phyloP scores from a whole-genome alignment of 768 basidiomycete species.

The Trametes cinnabarina region DNA sequence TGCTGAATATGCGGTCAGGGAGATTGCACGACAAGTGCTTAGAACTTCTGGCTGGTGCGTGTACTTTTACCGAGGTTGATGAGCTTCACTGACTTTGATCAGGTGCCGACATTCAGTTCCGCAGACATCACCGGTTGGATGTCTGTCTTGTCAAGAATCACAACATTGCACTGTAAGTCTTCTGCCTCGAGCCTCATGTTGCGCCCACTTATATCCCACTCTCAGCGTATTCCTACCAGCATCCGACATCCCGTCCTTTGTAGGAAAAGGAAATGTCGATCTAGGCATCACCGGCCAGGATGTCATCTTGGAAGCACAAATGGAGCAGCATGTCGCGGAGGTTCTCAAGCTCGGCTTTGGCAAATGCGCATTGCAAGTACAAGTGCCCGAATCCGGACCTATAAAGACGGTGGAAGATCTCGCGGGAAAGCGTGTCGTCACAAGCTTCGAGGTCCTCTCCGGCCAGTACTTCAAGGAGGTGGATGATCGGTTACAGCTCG shows the following conservation, averaged over 20 bases:
- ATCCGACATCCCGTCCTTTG: conserved; percentile 95
- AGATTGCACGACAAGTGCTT: conserved; percentile 90
- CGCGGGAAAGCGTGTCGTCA: conserved; percentile 89
- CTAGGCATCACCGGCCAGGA: conserved; percentile 98
- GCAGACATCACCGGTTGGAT: conserved; percentile 82
- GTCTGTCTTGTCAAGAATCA: conserved; percentile 94
- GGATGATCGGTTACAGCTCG: conserved; percentile 53
- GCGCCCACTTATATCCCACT: not conserved
- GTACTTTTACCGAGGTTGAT: not conserved
- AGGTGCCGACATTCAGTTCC: conserved; percentile 97
- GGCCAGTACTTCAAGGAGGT: conserved; percentile 71
- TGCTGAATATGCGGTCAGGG: conserved; percentile 42
- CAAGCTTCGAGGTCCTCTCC: conserved; percentile 89
- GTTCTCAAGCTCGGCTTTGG: conserved; percentile 87
- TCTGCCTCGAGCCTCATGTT: not conserved
- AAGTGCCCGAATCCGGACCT: conserved; percentile 76
- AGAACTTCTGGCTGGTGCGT: conserved; percentile 74
- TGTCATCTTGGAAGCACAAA: conserved; percentile 87
- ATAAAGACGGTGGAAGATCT: conserved; percentile 76
- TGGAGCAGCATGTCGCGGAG: conserved; percentile 76
- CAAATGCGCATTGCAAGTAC: conserved; percentile 85
- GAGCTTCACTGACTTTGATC: not conserved
- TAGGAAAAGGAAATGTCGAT: conserved; percentile 95
- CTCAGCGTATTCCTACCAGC: conserved; percentile 93
- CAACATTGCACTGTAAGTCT: conserved; percentile 82